Conservation (phyloP, 2,329 filamentous ascomycete genomes). For the Alternaria tenuissima region DNA sequence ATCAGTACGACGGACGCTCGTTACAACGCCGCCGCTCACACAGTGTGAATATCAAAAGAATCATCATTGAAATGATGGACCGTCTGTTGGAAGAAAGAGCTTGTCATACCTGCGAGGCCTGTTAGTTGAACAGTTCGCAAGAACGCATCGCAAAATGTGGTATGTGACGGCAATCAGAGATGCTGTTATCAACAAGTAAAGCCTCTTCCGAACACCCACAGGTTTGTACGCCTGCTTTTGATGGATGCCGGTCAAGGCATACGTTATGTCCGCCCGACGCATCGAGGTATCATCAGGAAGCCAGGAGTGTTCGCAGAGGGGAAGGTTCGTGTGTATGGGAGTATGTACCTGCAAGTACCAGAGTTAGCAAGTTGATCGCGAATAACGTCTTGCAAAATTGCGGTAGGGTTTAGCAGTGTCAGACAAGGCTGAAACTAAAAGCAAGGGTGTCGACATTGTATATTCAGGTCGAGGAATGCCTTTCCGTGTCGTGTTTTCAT, state of each 20-base stretch:
- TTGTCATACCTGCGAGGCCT: conserved; percentile 43
- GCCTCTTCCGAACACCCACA: conserved; percentile 63
- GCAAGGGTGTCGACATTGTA: conserved; percentile 68
- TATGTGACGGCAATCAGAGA: conserved; percentile 62
- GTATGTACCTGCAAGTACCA: conserved; percentile 43
- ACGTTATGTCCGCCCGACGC: conserved; percentile 74
- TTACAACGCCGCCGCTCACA: conserved; percentile 66
- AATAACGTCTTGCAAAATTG: conserved; percentile 20
- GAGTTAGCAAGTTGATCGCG: conserved; percentile 37
- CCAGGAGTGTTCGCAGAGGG: conserved; percentile 12
- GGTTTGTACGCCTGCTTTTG: conserved; percentile 70
- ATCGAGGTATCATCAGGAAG: conserved; percentile 70
- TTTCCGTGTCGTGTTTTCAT: conserved; percentile 71
- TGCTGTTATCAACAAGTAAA: conserved; percentile 75
- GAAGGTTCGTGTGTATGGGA: conserved; percentile 21
- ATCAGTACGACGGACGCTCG: conserved; percentile 62
- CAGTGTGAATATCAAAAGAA: conserved; percentile 72
- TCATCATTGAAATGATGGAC: conserved; percentile 67
- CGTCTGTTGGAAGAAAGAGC: conserved; percentile 46
- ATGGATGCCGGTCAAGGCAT: conserved; percentile 60
- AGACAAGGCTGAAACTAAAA: conserved; percentile 76
- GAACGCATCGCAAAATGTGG: conserved; percentile 9
- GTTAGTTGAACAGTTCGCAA: conserved; percentile 21
- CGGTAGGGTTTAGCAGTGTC: conserved; percentile 51
- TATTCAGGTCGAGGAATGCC: conserved; percentile 75